Evolutionary conservation across 441 rosid genomes (phyloP).

Genomic region (Adansonia rubrostipa): DNA sequence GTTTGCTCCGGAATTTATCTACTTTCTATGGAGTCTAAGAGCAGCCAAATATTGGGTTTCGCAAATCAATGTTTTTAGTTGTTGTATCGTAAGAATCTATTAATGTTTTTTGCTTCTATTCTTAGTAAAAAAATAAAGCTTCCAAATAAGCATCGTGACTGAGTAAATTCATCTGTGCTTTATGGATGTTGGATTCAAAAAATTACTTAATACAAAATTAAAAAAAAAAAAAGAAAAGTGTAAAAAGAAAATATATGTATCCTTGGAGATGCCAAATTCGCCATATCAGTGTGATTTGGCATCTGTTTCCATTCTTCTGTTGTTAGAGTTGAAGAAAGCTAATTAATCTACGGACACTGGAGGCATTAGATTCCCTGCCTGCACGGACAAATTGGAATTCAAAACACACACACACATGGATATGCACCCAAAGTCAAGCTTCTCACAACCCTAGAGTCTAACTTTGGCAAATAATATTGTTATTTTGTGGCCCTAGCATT

Average conservation of each 20-base stretch:
- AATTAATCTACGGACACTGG: background rate
- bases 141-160: background rate
- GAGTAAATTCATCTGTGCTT: background rate
- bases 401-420: conserved; percentile 8
- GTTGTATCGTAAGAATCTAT: background rate
- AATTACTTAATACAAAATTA: too few relatives aligned
- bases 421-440: conserved; percentile 18
- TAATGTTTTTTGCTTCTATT: background rate
- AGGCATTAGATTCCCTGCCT: background rate
- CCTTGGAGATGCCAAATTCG: background rate
- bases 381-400: background rate
- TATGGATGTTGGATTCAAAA: background rate
- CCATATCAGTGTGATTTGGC: background rate
- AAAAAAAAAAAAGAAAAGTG: too few relatives aligned
- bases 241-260: too few relatives aligned
- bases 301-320: background rate
- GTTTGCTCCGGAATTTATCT: conserved; percentile 41
- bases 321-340: background rate
- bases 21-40: conserved; percentile 37
- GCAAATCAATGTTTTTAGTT: too few relatives aligned
- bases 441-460: background rate
- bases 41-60: background rate
- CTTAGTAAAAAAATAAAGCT: background rate
- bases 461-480: conserved; percentile 4
- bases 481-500: background rate